Evolutionary conservation across 495 filamentous ascomycete genomes (phyloP), one percentile per base, ranked within the genome.

Genomic region (Saxophila tyrrhenica): DNA sequence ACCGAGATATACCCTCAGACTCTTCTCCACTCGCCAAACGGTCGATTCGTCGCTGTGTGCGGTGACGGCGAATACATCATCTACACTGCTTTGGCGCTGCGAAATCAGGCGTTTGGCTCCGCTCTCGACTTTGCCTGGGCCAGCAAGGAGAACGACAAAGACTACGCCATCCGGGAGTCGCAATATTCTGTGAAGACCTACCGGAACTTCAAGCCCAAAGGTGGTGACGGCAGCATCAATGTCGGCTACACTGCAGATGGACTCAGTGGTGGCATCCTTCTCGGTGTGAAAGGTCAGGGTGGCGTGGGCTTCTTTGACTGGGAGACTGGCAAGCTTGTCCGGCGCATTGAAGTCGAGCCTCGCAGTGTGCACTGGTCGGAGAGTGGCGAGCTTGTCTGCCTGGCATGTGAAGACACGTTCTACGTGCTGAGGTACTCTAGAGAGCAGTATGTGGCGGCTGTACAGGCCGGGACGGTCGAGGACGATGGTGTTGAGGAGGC

Each of bases 51-150:
- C 22, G 89, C 94, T 8, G 86, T 97, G 23, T 97, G 92, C 62
- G 92, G 92, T 45, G 92, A 99, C 63, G 92, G 92, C 25, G 92
- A 99, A 65, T 96, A 95, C 68, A 97, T 96, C 62, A 91, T 97
- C 60, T 98, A 98, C 72, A 99, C 92, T 15, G 89, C 92, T 56
- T 78, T 97, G 45, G 92, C 92, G 9, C 95, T 94, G 81, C 82
- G 92, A 65, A 97, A 99, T 72, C 95, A 96, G 73, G 88, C 89
- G 8, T 99, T 97, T 64, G 92, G 92, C 5, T 85, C 86, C 32
- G 92, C 89, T 11, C 73, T 96, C 35, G 92, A 99, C 68, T 99
- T 99, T 65, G 89, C 86, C 15, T 99, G 92, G 92, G 94, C 87
- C 1, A 86, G 87, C 19, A 96, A 95, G 69, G 94, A 96, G 44